Conservation (phyloP, 495 filamentous ascomycete genomes). For the Apodospora peruviana region DNA sequence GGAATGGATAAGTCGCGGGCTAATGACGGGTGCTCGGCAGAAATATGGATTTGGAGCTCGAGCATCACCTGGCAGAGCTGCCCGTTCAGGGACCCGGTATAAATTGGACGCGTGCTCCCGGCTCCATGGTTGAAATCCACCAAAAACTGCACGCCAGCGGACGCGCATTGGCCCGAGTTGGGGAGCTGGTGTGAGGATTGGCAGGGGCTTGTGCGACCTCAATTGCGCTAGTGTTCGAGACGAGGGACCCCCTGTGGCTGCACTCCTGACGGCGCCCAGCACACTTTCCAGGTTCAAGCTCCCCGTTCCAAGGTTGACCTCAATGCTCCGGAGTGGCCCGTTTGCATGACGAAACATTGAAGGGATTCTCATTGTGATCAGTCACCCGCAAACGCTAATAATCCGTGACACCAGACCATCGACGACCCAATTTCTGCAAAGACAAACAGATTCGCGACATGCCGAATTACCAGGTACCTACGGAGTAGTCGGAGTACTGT, state of each 20-base stretch:
- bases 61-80: no score
- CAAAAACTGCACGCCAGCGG: constrained; percentile 7
- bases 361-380: no score
- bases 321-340: background rate
- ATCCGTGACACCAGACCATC: no score
- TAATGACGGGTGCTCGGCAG: no score
- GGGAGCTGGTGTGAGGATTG: constrained; percentile 1
- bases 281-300: background rate
- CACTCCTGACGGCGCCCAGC: background rate
- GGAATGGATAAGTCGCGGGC: no score
- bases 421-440: no score
- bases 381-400: no score
- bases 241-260: background rate
- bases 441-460: no score
- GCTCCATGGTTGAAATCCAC: no score
- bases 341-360: background rate
- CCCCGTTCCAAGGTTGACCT: background rate
- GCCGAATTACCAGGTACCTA: no score
- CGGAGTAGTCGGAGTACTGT: no score
- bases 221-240: background rate
- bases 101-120: background rate
- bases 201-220: background rate
- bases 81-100: background rate
- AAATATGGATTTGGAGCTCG: no score
- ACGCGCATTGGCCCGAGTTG: background rate